Evolutionary conservation across 192 early-diverging fungal species (phyloP), one percentile per base, ranked within the genome.

Genomic region (Backusella circina): DNA sequence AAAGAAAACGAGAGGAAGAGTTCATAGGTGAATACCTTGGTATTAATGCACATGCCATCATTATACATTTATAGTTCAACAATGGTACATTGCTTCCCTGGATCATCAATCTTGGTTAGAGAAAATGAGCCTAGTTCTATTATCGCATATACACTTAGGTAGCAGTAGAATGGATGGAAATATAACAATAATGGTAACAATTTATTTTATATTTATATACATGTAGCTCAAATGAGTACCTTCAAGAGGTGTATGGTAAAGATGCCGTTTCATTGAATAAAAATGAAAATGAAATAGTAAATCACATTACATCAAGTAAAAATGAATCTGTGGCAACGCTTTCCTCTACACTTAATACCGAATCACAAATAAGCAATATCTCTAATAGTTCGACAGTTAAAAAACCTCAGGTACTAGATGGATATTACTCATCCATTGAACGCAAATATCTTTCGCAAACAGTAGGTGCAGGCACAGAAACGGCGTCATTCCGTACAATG

Each of bases 121-220:
- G 95, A 98, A 79, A 84, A 92, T 18, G 95, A 98, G 70, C 94
- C 93, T 12, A 94, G 91, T 77, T 96, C 95, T 3, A 95, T 98
- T 68, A 95, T 98, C 74, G 93, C 96, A 7, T 94, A 91, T 66
- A 91, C 96, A 6, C 82, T 98, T 38, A 87, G 90, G 82, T 92
- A 77, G 10, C 39, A 21, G 31, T 1, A 28, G 39, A 16, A 50
- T 68, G 2, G 18, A 65, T 31, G 5, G 66, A 31, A 38, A 76
- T 64, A 33, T n/a, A 23, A 51, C 21, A 38, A 41, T n/a, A 6
- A 47, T 2, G 6, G n/a, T 47, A n/a, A 16, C 4, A 47, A n/a
- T 5, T 47, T 1, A 47, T 47, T 47, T 47, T 47, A 5, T 30
- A 28, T 5, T n/a, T 28, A 10, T n/a, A n/a, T n/a, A n/a, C n/a